These are phyloP conservation scores for Umbelopsis sp. DNA, from an alignment of 192 early-diverging fungal species.

Conservation along the genomic window DNA sequence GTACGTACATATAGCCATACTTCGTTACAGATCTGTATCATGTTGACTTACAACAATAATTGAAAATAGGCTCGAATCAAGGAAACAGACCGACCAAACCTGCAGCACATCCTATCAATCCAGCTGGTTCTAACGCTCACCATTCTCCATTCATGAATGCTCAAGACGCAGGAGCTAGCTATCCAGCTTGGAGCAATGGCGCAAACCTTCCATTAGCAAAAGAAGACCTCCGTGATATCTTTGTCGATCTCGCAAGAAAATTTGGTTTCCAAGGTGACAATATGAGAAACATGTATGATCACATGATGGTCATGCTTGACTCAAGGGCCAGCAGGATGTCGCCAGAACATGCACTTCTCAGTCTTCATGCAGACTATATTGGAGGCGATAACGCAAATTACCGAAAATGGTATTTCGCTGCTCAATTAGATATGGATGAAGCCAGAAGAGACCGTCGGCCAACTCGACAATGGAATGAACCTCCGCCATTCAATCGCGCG, in stretches of 20 bases:
- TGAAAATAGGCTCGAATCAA: too few species aligned
- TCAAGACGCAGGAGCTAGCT: neutral
- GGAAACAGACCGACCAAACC: too few species aligned
- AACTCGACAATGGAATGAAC: conserved; percentile 34
- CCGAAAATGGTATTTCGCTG: conserved; percentile 84
- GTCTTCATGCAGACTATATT: conserved; percentile 80
- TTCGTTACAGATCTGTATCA: too few species aligned
- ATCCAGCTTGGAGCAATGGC: conserved; percentile 12
- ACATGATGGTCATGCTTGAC: conserved; percentile 79
- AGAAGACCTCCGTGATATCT: conserved; percentile 70
- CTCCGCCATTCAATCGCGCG: conserved; percentile 4
- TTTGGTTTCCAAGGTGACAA: conserved; percentile 82
- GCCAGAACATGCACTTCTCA: conserved; percentile 68
- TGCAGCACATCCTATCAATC: too few species aligned
- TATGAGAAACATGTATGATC: conserved; percentile 78
- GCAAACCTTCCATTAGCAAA: conserved; percentile 1
- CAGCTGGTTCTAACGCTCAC: neutral
- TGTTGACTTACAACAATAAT: too few species aligned
- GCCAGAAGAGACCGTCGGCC: conserved; percentile 41
- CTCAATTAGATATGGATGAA: conserved; percentile 66
- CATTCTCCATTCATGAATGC: neutral
- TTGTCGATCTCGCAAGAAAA: conserved; percentile 65
- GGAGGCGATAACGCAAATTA: conserved; percentile 84
- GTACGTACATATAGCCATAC: too few species aligned
- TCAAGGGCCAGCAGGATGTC: conserved; percentile 80